These are phyloP conservation scores for Massospora cicadina DNA, from an alignment of 371 early-diverging fungal species.

Conservation along the genomic window DNA sequence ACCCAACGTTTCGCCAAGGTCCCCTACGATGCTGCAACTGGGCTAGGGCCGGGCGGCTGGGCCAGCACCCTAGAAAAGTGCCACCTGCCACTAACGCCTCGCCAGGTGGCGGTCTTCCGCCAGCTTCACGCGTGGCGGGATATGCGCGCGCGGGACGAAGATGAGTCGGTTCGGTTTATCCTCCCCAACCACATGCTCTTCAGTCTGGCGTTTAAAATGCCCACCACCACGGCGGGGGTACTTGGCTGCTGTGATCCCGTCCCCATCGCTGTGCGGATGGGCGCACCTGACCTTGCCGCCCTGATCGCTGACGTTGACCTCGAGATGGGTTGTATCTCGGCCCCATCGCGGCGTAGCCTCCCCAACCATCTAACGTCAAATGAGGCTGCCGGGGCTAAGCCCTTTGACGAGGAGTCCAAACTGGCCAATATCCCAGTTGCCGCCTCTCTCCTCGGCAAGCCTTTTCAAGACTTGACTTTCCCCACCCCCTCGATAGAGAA, in stretches of 20 bases:
- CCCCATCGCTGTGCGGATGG: conserved; percentile 67
- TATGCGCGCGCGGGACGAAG: conserved; percentile 69
- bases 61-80: conserved; percentile 36
- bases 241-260: conserved; percentile 64
- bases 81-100: conserved; percentile 29
- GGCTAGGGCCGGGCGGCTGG: conserved; percentile 66
- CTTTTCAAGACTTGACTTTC: background rate
- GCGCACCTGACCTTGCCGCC: conserved; percentile 53
- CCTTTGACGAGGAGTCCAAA: background rate
- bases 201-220: conserved; percentile 53
- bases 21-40: conserved; percentile 52
- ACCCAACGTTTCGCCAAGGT: conserved; percentile 56
- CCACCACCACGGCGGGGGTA: conserved; percentile 45
- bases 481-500: background rate
- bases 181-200: conserved; percentile 81
- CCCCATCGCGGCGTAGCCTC: background rate
- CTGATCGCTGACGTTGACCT: background rate
- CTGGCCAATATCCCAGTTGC: background rate
- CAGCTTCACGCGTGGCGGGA: conserved; percentile 87
- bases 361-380: background rate
- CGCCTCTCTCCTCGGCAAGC: background rate
- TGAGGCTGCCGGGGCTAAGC: background rate
- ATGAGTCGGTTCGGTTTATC: conserved; percentile 75
- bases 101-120: conserved; percentile 54
- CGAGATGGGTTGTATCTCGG: background rate